Evolutionary conservation across 768 basidiomycete species (phyloP), one percentile per base, ranked within the genome.

Genomic region (Tubosaeta sp.): DNA sequence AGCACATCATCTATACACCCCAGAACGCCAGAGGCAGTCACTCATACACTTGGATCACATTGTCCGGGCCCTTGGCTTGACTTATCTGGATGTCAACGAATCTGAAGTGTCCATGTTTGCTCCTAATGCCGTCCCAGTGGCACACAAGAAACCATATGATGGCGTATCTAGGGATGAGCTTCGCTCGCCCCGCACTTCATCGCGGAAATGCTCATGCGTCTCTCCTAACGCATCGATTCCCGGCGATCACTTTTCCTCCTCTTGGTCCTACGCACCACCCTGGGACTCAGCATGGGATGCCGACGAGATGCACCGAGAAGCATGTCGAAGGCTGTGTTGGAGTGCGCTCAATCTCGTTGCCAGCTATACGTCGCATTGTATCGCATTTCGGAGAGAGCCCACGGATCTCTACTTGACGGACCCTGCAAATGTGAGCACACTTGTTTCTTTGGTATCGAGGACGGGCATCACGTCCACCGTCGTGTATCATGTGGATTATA

Each of bases 321-420:
- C 87, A 58, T 81, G 81, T 49, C 77, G 88, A n/a, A 71, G 89
- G 22, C 72, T 90, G 16, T 86, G 84, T 61, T 90, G 89, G 89
- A 78, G 79, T 52, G 78, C 88, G 16, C 76, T 91, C 35, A 77
- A 78, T 52, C 75, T 90, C 24, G 76, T 87, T 47, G 80, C 86
- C 8, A 80, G 76, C 49, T 84, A 86, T 60, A 81, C 83, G 14
- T 79, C 82, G 19, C 81, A 84, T 59, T 86, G 84, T 58, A 81
- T 81, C 18, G 82, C 83, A 0, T 82, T 86, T 65, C 76, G 81
- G 48, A 74, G 75, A 44, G 75, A 80, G 18, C 76, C 81, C 9
- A 76, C 79, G 11, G 70, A 75, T 13, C 78, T 90, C 44, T 79
- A 72, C 52, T 62, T 90, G 48, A 76, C 75, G n/a, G 77, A 88